Percentiles rank a stretch among this genome's conserved stretches.
Conservation (phyloP, 2,329 filamentous ascomycete genomes). For the Nemania abortiva region DNA sequence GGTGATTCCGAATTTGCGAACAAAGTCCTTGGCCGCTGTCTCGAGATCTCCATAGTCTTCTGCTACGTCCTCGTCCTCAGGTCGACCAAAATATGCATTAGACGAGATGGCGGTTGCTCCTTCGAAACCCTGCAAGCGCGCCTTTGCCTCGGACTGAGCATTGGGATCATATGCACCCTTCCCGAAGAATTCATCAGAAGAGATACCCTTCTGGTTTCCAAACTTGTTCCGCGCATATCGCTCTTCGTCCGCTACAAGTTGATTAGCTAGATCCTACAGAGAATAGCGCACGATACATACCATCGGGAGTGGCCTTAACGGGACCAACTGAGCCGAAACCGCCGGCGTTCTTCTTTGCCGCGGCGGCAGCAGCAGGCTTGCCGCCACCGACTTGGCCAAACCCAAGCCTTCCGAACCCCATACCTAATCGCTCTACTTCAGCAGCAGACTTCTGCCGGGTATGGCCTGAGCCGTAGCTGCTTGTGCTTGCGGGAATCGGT, state of each 20-base stretch:
- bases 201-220: conserved; percentile 92
- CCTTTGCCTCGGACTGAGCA: conserved; percentile 86
- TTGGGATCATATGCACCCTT: conserved; percentile 86
- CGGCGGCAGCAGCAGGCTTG: conserved; percentile 67
- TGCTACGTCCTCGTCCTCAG: conserved; percentile 78
- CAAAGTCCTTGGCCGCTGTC: conserved; percentile 93
- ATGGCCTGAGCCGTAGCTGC: conserved; percentile 73
- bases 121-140: conserved; percentile 89
- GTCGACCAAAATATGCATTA: conserved; percentile 96
- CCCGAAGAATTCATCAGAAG: conserved; percentile 97
- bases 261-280: conserved; percentile 43
- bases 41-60: conserved; percentile 94
- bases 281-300: conserved; percentile 59
- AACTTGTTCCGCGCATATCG: conserved; percentile 90
- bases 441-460: conserved; percentile 73
- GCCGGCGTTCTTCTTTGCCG: conserved; percentile 78
- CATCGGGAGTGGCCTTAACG: conserved; percentile 75
- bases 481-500: conserved; percentile 80
- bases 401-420: conserved; percentile 86
- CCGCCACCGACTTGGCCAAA: conserved; percentile 84
- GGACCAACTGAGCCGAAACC: conserved; percentile 88
- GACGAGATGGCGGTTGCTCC: conserved; percentile 92
- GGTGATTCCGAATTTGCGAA: conserved; percentile 93
- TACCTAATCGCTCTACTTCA: conserved; percentile 89
- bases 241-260: conserved; percentile 74